These are phyloP conservation scores for Acanthamoeba sp. DNA, from an alignment of 208 protist species.

Conservation along the genomic window DNA sequence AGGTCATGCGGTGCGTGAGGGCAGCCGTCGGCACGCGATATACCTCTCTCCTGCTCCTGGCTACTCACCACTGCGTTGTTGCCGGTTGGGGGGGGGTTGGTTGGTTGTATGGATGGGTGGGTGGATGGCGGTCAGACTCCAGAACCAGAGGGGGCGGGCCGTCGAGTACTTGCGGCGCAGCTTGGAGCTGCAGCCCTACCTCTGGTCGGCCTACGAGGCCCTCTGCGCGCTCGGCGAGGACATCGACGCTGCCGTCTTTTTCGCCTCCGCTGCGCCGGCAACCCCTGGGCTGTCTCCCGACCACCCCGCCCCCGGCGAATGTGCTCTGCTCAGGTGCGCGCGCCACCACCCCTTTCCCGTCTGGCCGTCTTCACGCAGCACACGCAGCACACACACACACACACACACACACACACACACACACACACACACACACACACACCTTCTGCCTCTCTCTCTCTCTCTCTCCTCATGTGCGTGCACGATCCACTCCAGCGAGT, in stretches of 20 bases:
- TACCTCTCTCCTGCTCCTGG: background rate
- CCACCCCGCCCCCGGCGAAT: background rate
- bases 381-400: background rate
- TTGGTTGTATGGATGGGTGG: background rate
- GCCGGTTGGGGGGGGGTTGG: too few species aligned
- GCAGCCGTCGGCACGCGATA: background rate
- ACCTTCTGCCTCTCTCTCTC: background rate
- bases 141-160: constrained; percentile 81
- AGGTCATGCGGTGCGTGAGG: constrained; percentile 60
- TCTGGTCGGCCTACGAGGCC: constrained; percentile 86
- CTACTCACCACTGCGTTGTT: too few species aligned
- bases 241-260: constrained; percentile 39
- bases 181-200: constrained; percentile 80
- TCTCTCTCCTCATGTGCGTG: background rate
- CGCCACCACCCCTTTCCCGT: background rate
- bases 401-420: too few species aligned
- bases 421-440: too few species aligned
- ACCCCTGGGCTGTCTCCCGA: background rate
- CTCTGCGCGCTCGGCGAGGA: constrained; percentile 82
- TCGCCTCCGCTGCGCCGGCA: background rate
- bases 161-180: constrained; percentile 78
- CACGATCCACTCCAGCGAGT: background rate
- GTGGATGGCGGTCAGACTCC: constrained; percentile 38
- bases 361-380: too few species aligned
- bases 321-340: background rate